Percentiles rank a stretch among this genome's conserved stretches.
These are phyloP conservation scores for Botrytis aclada DNA, from an alignment of 2,329 filamentous ascomycete species.

Conservation along the genomic window DNA sequence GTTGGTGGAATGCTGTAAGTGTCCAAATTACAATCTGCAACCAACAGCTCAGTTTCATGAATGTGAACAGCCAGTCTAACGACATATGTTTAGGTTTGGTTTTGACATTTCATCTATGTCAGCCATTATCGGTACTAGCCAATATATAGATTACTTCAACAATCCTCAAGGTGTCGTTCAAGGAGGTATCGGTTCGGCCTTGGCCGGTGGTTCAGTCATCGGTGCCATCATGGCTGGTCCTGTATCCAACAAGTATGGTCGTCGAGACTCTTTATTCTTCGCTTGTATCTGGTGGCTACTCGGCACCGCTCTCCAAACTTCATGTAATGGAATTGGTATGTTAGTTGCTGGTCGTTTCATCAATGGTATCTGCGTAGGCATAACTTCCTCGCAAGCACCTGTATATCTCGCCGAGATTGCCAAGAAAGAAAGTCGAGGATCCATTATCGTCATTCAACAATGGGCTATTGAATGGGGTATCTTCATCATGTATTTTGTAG, in stretches of 20 bases:
- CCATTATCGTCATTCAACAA: conserved; percentile 69
- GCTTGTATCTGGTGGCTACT: conserved; percentile 22
- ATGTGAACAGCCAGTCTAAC: background rate
- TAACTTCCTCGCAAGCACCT: conserved; percentile 62
- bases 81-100: conserved; percentile 22
- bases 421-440: conserved; percentile 53
- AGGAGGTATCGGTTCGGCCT: conserved; percentile 50
- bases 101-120: conserved; percentile 58
- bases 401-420: conserved; percentile 66
- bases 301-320: conserved; percentile 19
- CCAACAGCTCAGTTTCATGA: too few species aligned
- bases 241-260: conserved; percentile 54
- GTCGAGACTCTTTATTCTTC: conserved; percentile 44
- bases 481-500: conserved; percentile 63
- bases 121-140: conserved; percentile 50
- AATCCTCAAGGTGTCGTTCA: conserved; percentile 37
- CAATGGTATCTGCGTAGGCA: conserved; percentile 62
- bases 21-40: background rate
- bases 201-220: conserved; percentile 67
- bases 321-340: conserved; percentile 40
- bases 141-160: conserved; percentile 52
- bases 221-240: conserved; percentile 58
- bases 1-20: conserved; percentile 26
- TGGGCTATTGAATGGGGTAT: conserved; percentile 68
- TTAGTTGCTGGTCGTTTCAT: conserved; percentile 55